Conservation (phyloP, 1,139 yeast genomes). For the Citeromyces hawaiiensis region DNA sequence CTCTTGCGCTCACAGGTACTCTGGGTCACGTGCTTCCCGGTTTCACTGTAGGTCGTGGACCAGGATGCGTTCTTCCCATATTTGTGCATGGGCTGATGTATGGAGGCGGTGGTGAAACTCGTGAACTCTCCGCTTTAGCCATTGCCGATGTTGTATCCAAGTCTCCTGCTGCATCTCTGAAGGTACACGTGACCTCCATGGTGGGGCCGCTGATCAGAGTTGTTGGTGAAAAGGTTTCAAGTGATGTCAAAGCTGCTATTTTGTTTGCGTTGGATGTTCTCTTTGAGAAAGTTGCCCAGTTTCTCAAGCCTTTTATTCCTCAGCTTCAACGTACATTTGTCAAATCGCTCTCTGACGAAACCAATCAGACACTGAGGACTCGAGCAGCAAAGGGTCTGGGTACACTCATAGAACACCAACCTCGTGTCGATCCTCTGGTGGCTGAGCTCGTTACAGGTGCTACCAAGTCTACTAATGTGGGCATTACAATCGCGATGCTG, state of each 20-base stretch:
- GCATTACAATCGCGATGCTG: conserved; percentile 76
- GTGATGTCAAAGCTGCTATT: conserved; percentile 89
- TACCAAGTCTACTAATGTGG: conserved; percentile 37
- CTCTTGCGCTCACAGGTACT: conserved; percentile 55
- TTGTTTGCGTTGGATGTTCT: conserved; percentile 70
- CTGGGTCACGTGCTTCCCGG: conserved; percentile 61
- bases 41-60: conserved; percentile 73
- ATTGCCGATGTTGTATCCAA: conserved; percentile 81
- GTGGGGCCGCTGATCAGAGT: conserved; percentile 98
- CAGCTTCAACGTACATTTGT: conserved; percentile 96
- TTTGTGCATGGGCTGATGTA: conserved; percentile 94
- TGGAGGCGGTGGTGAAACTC: conserved; percentile 63
- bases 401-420: conserved; percentile 75
- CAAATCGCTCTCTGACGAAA: conserved; percentile 71
- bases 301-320: conserved; percentile 90
- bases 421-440: conserved; percentile 87
- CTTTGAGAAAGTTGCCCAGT: conserved; percentile 75
- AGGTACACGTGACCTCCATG: conserved; percentile 82
- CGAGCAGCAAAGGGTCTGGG: conserved; percentile 92
- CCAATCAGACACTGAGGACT: conserved; percentile 57
- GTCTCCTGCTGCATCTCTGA: conserved; percentile 71
- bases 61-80: conserved; percentile 77
- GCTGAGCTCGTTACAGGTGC: conserved; percentile 75
- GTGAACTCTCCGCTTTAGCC: conserved; percentile 79
- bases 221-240: conserved; percentile 85